Percentiles rank a stretch among this genome's conserved stretches.
Evolutionary conservation across 2,329 filamentous ascomycete species (phyloP).

Genomic region (Aspergillus eucalypticola): DNA sequence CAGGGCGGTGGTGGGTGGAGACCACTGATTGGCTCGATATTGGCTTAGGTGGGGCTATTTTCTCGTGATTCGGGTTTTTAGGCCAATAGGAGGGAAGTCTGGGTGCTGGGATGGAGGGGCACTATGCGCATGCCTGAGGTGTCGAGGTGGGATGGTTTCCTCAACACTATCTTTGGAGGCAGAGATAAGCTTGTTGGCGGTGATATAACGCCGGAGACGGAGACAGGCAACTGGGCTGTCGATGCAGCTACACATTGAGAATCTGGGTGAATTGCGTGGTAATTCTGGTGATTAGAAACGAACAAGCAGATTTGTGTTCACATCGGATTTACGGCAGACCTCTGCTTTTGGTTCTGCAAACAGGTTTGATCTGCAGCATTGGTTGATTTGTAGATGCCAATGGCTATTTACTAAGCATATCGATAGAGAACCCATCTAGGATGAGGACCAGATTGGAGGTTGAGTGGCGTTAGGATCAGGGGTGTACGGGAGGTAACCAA

Average conservation of each 20-base stretch:
- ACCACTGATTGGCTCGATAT: conserved; percentile 15
- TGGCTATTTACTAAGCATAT: background rate
- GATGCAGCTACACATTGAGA: background rate
- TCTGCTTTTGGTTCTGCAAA: background rate
- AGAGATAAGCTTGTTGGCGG: background rate
- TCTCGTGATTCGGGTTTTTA: conserved; percentile 10
- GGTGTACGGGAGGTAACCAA: background rate
- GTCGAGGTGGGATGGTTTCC: background rate
- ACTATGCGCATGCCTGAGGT: background rate
- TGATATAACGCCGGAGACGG: no score
- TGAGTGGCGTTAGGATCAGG: no score
- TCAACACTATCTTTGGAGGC: background rate
- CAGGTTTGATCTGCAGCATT: background rate
- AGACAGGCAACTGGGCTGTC: background rate
- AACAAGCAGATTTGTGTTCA: background rate
- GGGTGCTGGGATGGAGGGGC: background rate
- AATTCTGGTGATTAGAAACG: background rate
- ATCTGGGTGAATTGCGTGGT: background rate
- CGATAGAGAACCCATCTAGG: background rate
- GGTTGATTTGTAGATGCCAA: background rate
- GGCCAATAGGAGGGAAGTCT: background rate
- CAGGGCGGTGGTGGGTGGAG: background rate
- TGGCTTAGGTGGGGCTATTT: conserved; percentile 4
- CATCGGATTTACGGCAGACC: background rate
- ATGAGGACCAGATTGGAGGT: background rate